Conservation (phyloP, 257 asterid species). For the Capsicum pubescens region DNA sequence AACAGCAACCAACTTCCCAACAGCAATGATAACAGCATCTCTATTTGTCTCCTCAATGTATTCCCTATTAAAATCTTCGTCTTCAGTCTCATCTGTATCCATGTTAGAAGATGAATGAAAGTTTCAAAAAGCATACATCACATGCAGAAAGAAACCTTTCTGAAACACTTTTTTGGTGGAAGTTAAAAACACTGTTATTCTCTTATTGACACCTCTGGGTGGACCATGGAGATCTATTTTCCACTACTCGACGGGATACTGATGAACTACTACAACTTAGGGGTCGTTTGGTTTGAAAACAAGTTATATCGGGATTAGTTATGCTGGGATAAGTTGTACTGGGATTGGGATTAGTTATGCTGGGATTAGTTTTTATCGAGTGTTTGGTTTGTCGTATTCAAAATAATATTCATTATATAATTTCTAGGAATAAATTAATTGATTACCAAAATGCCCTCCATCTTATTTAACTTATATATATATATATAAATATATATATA, state of each 20-base stretch:
- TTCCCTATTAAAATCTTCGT: conserved; percentile 78
- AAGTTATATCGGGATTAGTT: too few relatives aligned
- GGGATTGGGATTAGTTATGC: too few relatives aligned
- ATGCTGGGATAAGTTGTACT: too few relatives aligned
- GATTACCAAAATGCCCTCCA: too few relatives aligned
- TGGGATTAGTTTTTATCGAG: too few relatives aligned
- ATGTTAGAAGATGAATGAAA: conserved; percentile 26
- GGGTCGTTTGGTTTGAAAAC: too few relatives aligned
- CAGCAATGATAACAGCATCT: conserved; percentile 77
- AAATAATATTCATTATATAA: too few relatives aligned
- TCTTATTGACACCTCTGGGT: conserved; percentile 18
- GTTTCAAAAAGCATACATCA: conserved; percentile 28
- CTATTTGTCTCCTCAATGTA: conserved; percentile 90
- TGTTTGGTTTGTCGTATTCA: too few relatives aligned
- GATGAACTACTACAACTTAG: background rate
- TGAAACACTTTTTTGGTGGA: too few relatives aligned
- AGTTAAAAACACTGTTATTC: background rate
- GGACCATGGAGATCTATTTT: conserved; percentile 3
- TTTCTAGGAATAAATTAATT: too few relatives aligned
- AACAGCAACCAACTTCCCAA: conserved; percentile 73
- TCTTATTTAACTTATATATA: too few relatives aligned
- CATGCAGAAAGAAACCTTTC: background rate
- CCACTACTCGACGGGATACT: background rate
- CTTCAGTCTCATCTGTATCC: conserved; percentile 75
- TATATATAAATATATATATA: too few relatives aligned